phyloP scores from a whole-genome alignment of 305 asterid species.

The Withania somnifera region DNA sequence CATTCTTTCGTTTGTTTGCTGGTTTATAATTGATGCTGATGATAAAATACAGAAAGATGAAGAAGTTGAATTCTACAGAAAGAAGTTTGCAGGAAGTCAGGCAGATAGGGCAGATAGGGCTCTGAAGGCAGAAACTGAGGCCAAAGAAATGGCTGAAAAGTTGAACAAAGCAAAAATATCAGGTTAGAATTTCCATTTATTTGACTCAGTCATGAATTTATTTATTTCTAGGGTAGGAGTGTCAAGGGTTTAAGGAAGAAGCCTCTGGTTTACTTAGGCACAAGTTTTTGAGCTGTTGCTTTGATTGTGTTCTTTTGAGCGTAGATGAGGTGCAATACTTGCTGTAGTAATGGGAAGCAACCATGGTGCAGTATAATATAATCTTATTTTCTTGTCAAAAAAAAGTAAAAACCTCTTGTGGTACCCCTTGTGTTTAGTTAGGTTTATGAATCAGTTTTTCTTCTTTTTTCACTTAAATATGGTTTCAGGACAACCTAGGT shows the following conservation, averaged over 20 bases:
- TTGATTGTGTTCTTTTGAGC: not conserved
- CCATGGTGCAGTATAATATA: not conserved
- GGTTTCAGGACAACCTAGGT: too few relatives aligned
- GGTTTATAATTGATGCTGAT: conserved; percentile 12
- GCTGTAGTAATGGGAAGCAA: not conserved
- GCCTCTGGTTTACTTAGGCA: not conserved
- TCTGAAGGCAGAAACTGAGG: conserved; percentile 54
- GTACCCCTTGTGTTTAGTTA: too few relatives aligned
- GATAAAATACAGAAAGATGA: conserved; percentile 56
- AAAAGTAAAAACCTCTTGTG: not conserved
- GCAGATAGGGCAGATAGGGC: conserved; percentile 83
- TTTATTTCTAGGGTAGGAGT: not conserved
- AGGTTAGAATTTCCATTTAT: conserved; percentile 25
- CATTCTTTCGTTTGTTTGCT: not conserved
- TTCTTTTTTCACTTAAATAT: too few relatives aligned
- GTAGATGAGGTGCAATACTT: not conserved
- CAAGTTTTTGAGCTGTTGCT: not conserved
- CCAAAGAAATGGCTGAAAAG: conserved; percentile 47
- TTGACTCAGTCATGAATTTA: not conserved
- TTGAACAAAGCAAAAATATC: conserved; percentile 52
- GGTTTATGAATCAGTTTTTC: too few relatives aligned
- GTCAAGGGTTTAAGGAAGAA: not conserved
- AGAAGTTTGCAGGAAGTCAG: conserved; percentile 84
- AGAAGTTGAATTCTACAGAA: conserved; percentile 49
- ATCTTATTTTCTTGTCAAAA: not conserved